Base-by-base conservation (phyloP, 768 basidiomycete species). In the Lactarius hengduanensis region DNA sequence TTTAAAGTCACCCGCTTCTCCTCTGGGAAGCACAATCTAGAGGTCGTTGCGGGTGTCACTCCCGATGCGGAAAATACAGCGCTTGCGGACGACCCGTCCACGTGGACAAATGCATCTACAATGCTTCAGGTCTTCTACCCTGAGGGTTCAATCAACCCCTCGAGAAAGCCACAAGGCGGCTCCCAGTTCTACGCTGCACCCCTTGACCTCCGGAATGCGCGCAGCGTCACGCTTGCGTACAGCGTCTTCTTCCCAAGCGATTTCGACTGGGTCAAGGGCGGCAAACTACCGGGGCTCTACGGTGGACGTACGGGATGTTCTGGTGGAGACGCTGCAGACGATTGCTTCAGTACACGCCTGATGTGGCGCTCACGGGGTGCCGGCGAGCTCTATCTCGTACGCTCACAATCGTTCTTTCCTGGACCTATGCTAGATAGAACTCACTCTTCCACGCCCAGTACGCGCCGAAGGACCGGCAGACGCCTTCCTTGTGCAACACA, bases 281-380 rank as follows among this genome's bases (percentile, higher is more conserved):
- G 94, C 8, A 96, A 97, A 76, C 74, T 96, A 6, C 92, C 94
- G 0, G 94, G 94, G 0, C 68, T 94, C 4, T 92, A 87, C 71
- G 89, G 89, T 0, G 90, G 90, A 0, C 85, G 83, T 69, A 78
- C 73, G 4, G 82, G 77, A 8, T 92, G 91, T 73, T 91, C 90
- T 22, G 91, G 91, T 6, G 91, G 91, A 1, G 79, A 85, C 70
- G 80, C 81, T n/a, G 93, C 91, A 8, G 69, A 78, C 41, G 80
- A 82, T 54, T 96, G 94, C 71, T 96, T 92, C 73, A 92, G 90
- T 72, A 94, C 92, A 7, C 77, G 94, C 32, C 64, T 95, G 70
- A 95, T 96, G 94, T 95, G 90, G 89, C 80, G 90, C 45, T 72
- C 74, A 15, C 77, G 76, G 0, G 92, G 93, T 4, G 75, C 74